Evolutionary conservation across 2,329 filamentous ascomycete genomes (phyloP), one percentile per base, ranked within the genome.

Genomic region (Paraconiothyrium sp.): DNA sequence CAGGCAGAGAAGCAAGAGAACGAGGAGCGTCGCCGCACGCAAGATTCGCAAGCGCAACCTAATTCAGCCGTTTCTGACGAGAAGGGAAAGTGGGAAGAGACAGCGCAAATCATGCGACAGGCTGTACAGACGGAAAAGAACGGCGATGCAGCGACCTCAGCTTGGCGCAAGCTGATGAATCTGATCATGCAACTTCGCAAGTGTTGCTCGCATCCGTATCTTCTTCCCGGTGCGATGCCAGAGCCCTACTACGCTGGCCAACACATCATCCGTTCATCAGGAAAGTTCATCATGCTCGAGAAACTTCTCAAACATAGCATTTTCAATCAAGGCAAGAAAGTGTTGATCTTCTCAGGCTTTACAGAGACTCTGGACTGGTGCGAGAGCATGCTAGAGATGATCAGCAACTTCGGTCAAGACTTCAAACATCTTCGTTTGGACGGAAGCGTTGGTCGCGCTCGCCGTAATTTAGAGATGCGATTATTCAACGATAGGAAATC

Each of bases 101-200:
- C 94, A 90, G 82, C 94, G 94, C 78, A 91, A 94, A 89, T 98
- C 95, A 84, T 98, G 93, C 85, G 94, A 92, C 79, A 97, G 94
- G 82, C 97, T 91, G 59, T 92, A 1, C 66, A 74, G 10, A 75
- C 79, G 11, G 78, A 80, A 58, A 70, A 77, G 30, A 68, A 74
- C 8, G 69, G 71, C 22, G 67, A 67, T 22, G 66, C 60, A 6
- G 47, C 67, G 3, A 78, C 74, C 57, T 76, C 73, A 4, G 77
- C 80, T 3, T 85, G 83, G 83, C 77, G 79, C 46, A 83, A 82
- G 64, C 69, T 86, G 30, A 84, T 85, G 81, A 86, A 87, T 58
- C 76, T 86, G 1, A 72, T 88, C 5, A 85, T 87, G 81, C 84
- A 88, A 61, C 69, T 87, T 1, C 80, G 85, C 7, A 86, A 86